These are phyloP conservation scores for Breynia disticha DNA, from an alignment of 441 rosid species.

Conservation along the genomic window DNA sequence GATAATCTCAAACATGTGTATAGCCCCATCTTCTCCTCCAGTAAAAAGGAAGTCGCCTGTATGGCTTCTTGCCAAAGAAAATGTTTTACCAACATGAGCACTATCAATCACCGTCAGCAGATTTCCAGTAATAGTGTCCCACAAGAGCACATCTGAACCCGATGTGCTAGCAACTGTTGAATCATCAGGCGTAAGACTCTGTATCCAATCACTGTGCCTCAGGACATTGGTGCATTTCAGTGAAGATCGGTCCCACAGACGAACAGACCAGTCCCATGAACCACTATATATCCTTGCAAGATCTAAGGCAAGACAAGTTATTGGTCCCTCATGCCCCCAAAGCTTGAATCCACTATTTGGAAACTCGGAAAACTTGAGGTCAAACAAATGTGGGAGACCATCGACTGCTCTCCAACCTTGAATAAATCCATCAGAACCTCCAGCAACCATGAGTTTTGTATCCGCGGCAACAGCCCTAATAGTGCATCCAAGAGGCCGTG, in stretches of 20 bases:
- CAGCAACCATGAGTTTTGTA: conserved; percentile 66
- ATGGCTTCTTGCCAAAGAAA: conserved; percentile 70
- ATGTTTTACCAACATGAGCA: conserved; percentile 61
- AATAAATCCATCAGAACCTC: conserved; percentile 86
- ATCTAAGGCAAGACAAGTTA: conserved; percentile 74
- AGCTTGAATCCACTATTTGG: conserved; percentile 48
- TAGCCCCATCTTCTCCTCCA: conserved; percentile 86
- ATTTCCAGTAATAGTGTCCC: conserved; percentile 53
- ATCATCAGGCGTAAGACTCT: conserved; percentile 66
- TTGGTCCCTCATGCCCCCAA: conserved; percentile 92
- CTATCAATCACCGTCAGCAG: conserved; percentile 37
- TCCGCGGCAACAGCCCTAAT: conserved; percentile 79
- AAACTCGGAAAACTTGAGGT: conserved; percentile 41
- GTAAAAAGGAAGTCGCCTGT: conserved; percentile 76
- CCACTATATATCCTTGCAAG: conserved; percentile 57
- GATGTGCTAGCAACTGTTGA: conserved; percentile 49
- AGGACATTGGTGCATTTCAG: conserved; percentile 53
- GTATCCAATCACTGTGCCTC: conserved; percentile 90
- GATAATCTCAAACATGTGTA: conserved; percentile 73
- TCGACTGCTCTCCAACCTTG: conserved; percentile 76
- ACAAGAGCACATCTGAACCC: conserved; percentile 76
- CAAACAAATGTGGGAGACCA: conserved; percentile 53
- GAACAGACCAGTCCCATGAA: conserved; percentile 94
- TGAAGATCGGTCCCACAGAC: conserved; percentile 69
- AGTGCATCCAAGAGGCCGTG: conserved; percentile 78